These are phyloP conservation scores for Vaccinium myrtillus DNA, from an alignment of 148 eudicot genomes.

Conservation along the genomic window DNA sequence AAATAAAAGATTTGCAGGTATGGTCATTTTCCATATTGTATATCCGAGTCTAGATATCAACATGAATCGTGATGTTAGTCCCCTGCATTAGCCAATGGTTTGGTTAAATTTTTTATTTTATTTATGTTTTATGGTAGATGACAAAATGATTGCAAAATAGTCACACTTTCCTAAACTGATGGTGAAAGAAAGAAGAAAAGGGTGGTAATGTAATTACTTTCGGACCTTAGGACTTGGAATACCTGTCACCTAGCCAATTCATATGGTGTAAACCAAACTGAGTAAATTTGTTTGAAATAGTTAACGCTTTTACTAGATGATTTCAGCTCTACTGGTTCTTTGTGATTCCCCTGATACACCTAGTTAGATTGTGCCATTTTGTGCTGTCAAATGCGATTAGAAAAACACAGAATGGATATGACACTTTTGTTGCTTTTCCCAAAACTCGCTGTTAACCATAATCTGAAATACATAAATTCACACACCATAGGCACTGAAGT, in stretches of 20 bases:
- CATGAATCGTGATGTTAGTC: background rate
- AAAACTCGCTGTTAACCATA: background rate
- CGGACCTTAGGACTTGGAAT: background rate
- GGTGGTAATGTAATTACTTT: background rate
- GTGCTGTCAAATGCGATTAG: background rate
- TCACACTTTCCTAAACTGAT: background rate
- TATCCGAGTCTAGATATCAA: background rate
- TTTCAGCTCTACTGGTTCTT: background rate
- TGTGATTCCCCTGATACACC: background rate
- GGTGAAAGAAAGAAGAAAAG: background rate
- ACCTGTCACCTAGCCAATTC: background rate
- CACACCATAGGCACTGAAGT: background rate
- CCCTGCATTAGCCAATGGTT: background rate
- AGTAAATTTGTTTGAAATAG: background rate
- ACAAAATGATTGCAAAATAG: background rate
- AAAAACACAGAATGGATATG: background rate
- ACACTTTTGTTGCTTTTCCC: background rate
- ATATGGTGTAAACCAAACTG: background rate
- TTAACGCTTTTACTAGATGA: background rate
- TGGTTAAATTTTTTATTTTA: background rate
- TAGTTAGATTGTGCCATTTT: background rate
- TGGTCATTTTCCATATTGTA: slow-evolving; percentile 7
- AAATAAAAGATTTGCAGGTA: slow-evolving; percentile 94
- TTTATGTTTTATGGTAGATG: background rate
- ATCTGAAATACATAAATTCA: background rate